These are phyloP conservation scores for Dryas integrifolia DNA, from an alignment of 331 rosid genomes.

Conservation along the genomic window DNA sequence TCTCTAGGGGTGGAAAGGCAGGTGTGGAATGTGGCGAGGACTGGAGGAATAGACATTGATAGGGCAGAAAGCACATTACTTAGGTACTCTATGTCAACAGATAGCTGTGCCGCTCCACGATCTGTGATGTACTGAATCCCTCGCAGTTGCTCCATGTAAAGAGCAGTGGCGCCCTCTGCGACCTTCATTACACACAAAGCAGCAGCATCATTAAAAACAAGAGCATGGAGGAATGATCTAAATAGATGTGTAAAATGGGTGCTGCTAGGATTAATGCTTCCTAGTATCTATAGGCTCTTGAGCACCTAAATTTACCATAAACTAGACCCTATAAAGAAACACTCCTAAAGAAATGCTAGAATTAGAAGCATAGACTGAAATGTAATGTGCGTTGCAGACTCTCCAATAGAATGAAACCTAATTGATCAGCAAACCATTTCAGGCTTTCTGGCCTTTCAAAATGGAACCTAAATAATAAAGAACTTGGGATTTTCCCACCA, in stretches of 20 bases:
- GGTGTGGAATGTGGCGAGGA: conserved; percentile 70
- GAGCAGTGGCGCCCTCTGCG: conserved; percentile 96
- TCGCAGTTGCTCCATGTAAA: conserved; percentile 82
- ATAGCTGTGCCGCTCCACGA: conserved; percentile 84
- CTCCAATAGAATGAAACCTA: too few relatives aligned
- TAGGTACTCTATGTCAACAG: conserved; percentile 89
- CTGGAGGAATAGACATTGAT: conserved; percentile 81
- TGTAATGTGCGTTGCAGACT: too few relatives aligned
- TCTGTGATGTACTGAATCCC: conserved; percentile 84
- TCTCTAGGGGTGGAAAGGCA: conserved; percentile 77
- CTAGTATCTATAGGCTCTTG: too few relatives aligned
- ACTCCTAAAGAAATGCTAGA: too few relatives aligned
- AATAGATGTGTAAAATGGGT: background rate
- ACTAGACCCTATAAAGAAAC: background rate
- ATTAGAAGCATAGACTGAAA: too few relatives aligned
- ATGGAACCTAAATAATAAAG: background rate
- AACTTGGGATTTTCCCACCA: background rate
- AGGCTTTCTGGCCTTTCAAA: too few relatives aligned
- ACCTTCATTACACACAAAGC: conserved; percentile 46
- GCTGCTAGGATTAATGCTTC: background rate
- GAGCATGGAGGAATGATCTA: background rate
- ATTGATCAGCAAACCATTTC: background rate
- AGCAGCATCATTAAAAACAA: background rate
- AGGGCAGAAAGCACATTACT: conserved; percentile 89
- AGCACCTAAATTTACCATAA: background rate